Evolutionary conservation across 352 stramenopile species (phyloP), one percentile per base, ranked within the genome.

Genomic region (Globisporangium cylindrosporum): DNA sequence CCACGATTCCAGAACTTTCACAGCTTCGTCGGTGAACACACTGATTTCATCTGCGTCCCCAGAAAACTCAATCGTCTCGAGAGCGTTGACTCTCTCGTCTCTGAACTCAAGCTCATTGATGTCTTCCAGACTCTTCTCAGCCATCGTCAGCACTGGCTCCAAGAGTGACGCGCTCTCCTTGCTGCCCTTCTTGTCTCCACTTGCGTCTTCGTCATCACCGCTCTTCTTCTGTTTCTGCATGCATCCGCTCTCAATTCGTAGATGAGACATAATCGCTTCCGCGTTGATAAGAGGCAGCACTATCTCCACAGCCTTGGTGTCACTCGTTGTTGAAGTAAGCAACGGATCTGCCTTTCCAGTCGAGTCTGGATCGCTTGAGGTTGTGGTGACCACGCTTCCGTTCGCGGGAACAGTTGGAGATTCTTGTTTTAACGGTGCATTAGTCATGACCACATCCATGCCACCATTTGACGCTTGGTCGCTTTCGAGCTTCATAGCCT

Each of bases 201-300:
- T 80, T 7, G 68, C 69, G 2, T 34, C 59, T 24, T 73, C 73
- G 8, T 68, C 61, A 14, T 80, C 46, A 1, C 76, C 73, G 15
- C 71, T 55, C 36, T 57, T 74, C n/a, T 59, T 59, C 6, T 70
- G 72, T 46, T 84, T 87, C 41, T 84, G 78, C 69, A 83, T 78
- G 67, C 85, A 93, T 6, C 85, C 85, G 58, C 84, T 90, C 70
- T 95, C 87, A 32, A 88, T 76, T 29, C 84, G 76, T 27, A 95
- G 72, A 25, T 81, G 87, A 0, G 84, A 80, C 72, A 95, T 78
- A 18, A 95, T 91, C 10, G 71, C 61, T 10, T 77, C 75, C 3
- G 81, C 67, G 48, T 85, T 68, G 10, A 88, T 59, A 15, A 51
- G 18, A 51, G 53, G 59, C 14, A 62, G 25, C 3, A 72, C 51